Conservation (phyloP, 2,329 filamentous ascomycete genomes). For the Coniochaeta hoffmannii region DNA sequence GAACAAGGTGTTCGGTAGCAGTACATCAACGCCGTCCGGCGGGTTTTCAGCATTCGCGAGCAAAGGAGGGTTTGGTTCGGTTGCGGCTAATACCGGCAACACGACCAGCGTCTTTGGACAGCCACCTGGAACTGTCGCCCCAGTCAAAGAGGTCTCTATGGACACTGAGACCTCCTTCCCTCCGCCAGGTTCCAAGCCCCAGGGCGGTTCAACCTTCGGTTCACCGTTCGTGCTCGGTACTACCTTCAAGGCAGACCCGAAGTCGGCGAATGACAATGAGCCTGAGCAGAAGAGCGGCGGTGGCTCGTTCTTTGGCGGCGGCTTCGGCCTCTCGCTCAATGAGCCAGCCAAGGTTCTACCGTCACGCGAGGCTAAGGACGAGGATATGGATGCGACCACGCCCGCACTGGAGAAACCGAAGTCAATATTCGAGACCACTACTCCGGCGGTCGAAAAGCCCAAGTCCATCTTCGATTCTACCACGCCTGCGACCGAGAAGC, state of each 20-base stretch:
- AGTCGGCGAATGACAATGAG: conserved; percentile 50
- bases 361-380: conserved; percentile 32
- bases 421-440: conserved; percentile 28
- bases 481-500: conserved; percentile 30
- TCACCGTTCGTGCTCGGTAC: conserved; percentile 61
- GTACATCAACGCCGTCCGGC: conserved; percentile 24
- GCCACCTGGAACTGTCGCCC: conserved; percentile 22
- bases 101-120: conserved; percentile 34
- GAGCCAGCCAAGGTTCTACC: conserved; percentile 31
- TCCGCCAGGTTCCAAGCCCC: conserved; percentile 28
- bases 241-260: conserved; percentile 59
- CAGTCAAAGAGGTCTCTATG: conserved; percentile 26
- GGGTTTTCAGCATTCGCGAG: conserved; percentile 49
- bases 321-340: conserved; percentile 52
- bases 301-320: conserved; percentile 53
- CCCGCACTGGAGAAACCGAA: conserved; percentile 26
- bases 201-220: conserved; percentile 30
- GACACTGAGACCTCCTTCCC: conserved; percentile 31
- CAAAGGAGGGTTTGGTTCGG: conserved; percentile 46
- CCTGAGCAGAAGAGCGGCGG: conserved; percentile 31
- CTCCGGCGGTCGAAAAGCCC: conserved; percentile 27
- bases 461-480: conserved; percentile 29
- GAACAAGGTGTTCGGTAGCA: conserved; percentile 28
- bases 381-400: conserved; percentile 43
- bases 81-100: conserved; percentile 25